Conservation (phyloP, 108 stramenopile genomes). For the Conticribra guillardii region DNA sequence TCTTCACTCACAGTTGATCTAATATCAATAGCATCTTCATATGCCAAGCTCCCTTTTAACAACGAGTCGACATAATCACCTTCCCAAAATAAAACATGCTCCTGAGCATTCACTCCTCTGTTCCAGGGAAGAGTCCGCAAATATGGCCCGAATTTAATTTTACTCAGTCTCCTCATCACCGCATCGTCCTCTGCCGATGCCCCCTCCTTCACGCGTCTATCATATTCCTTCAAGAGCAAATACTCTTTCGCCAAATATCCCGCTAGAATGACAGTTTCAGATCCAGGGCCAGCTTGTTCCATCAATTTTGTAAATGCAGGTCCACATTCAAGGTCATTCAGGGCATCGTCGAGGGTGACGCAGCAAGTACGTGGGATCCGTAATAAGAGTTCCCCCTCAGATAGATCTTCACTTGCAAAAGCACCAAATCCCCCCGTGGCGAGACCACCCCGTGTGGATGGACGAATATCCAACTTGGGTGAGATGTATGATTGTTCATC, state of each 20-base stretch:
- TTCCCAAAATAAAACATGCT: slow-evolving; percentile 77
- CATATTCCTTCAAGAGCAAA: slow-evolving; percentile 43
- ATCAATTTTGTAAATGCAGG: slow-evolving; percentile 55
- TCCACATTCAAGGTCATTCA: slow-evolving; percentile 50
- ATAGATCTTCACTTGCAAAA: slow-evolving; percentile 45
- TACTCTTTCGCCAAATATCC: slow-evolving; percentile 76
- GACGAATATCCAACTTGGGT: slow-evolving; percentile 28
- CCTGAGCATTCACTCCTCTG: slow-evolving; percentile 74
- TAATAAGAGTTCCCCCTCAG: slow-evolving; percentile 58
- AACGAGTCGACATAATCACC: slow-evolving; percentile 56
- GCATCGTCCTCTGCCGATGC: slow-evolving; percentile 14
- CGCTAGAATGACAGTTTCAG: slow-evolving; percentile 72
- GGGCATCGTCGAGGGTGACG: slow-evolving; percentile 59
- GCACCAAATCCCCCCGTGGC: slow-evolving; percentile 58
- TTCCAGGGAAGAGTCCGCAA: slow-evolving; percentile 74
- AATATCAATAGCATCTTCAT: slow-evolving; percentile 56
- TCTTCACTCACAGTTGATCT: slow-evolving; percentile 35
- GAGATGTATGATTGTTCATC: slow-evolving; percentile 18
- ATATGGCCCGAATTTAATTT: slow-evolving; percentile 60
- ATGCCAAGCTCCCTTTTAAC: slow-evolving; percentile 64
- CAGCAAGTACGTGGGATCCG: slow-evolving; percentile 59
- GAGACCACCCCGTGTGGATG: slow-evolving; percentile 20
- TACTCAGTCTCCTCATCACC: slow-evolving; percentile 22
- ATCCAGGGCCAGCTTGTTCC: slow-evolving; percentile 69
- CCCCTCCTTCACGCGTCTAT: slow-evolving; percentile 14